Percentiles rank a stretch among this genome's conserved stretches.
phyloP scores from a whole-genome alignment of 2,329 filamentous ascomycete species.

The Cucurbitaria berberidis region DNA sequence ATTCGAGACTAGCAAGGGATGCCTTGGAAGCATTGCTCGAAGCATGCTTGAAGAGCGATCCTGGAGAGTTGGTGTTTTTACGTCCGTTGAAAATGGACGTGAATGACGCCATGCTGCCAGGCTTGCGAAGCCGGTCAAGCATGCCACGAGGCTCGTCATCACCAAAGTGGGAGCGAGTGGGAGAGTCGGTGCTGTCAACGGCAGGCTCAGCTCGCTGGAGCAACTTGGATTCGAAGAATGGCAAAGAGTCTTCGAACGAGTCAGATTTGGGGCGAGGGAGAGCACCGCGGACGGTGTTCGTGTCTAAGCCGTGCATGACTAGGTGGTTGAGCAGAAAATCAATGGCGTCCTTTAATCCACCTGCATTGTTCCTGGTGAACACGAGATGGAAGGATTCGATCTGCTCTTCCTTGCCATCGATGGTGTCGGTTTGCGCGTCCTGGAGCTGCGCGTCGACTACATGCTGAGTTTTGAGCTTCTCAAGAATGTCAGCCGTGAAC shows the following conservation, averaged over 20 bases:
- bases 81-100: constrained; percentile 94
- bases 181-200: constrained; percentile 79
- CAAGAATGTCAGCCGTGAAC: constrained; percentile 78
- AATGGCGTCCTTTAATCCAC: constrained; percentile 92
- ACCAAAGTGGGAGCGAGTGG: constrained; percentile 82
- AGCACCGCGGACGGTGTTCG: constrained; percentile 81
- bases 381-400: constrained; percentile 57
- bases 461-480: constrained; percentile 88
- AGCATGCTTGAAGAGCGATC: constrained; percentile 81
- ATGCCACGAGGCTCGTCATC: constrained; percentile 81
- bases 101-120: constrained; percentile 91
- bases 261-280: constrained; percentile 98
- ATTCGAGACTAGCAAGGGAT: constrained; percentile 94
- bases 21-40: constrained; percentile 95
- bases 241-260: constrained; percentile 95
- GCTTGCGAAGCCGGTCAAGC: constrained; percentile 92
- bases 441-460: constrained; percentile 85
- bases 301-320: constrained; percentile 88
- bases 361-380: constrained; percentile 96
- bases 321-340: constrained; percentile 89
- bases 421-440: constrained; percentile 50
- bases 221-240: constrained; percentile 96
- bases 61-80: constrained; percentile 82
- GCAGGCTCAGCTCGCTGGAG: constrained; percentile 88
- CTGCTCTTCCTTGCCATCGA: constrained; percentile 50